Conservation (phyloP, 352 stramenopile species). For the Aphanomyces stellatus region DNA sequence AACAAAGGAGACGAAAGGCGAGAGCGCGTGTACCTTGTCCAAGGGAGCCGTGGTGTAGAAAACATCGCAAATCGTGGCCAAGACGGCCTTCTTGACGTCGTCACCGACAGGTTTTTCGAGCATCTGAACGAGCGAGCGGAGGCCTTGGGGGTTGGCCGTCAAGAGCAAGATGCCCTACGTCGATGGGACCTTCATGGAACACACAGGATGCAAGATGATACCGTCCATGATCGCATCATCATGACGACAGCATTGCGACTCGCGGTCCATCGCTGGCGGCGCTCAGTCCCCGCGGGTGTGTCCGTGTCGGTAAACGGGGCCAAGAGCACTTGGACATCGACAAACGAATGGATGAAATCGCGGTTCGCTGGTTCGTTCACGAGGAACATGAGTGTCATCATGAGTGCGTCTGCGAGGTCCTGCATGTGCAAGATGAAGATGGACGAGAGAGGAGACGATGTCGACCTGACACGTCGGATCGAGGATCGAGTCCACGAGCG, state of each 20-base stretch:
- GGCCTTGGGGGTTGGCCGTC: constrained; percentile 78
- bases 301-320: constrained; percentile 86
- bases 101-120: constrained; percentile 81
- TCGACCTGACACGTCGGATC: constrained; percentile 78
- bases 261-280: constrained; percentile 82
- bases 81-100: constrained; percentile 81
- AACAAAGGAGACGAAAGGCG: not conserved
- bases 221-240: constrained; percentile 87
- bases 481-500: constrained; percentile 79
- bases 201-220: constrained; percentile 9
- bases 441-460: too few species aligned
- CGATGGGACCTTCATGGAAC: not conserved
- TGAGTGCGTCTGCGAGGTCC: constrained; percentile 73
- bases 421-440: constrained; percentile 6
- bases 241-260: constrained; percentile 84
- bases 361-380: constrained; percentile 79
- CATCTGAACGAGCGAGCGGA: constrained; percentile 79
- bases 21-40: constrained; percentile 41
- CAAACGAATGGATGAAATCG: constrained; percentile 79
- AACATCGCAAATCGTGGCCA: constrained; percentile 84
- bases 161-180: constrained; percentile 75
- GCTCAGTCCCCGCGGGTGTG: constrained; percentile 66
- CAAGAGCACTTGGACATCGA: constrained; percentile 78
- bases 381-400: constrained; percentile 80
- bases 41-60: constrained; percentile 83